Base-by-base conservation (phyloP, 768 basidiomycete genomes). In the Tylopilus vinaceipallidus region DNA sequence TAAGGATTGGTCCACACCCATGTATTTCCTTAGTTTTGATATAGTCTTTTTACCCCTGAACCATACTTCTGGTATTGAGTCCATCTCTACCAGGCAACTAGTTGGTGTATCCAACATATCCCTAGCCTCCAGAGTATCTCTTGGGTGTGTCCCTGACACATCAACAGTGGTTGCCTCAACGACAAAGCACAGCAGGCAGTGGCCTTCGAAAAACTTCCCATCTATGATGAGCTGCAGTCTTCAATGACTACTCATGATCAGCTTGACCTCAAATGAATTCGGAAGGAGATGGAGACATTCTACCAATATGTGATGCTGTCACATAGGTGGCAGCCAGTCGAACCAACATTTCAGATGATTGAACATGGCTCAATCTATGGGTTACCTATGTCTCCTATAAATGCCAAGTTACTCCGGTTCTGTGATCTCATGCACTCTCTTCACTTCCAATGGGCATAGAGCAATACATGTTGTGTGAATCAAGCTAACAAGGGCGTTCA, bases 291-390 rank as follows among this genome's bases (percentile, higher is more conserved):
- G 14, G 26, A 33, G 22, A 14, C 20, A 17, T 53, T 26, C 38
- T 53, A 37, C 20, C 47, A 29, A 33, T 52, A 52, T 17, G 32
- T 38, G 12, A 52, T 36, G 40, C 17, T 52, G 22, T 52, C 51
- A 1, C 52, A 53, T 17, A 19, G 17, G 24, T 49, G 52, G 47
- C 27, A 43, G 19, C 10, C 9, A 3, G 22, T 20, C 6, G 47
- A 53, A 16, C 33, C 52, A 3, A 10, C 29, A 3, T 23, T 39
- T 24, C 35, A 49, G 11, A 11, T 19, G 9, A 26, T 53, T 32
- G 14, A 36, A 27, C 6, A 32, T 4, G n/a, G 2, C 13, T 23
- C 46, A 14, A 4, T 52, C 9, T 42, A 52, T 9, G 16, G 32
- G 2, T 26, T 50, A 5, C 17, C 20, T 2, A 5, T 4, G 5